phyloP scores from a whole-genome alignment of 2,329 filamentous ascomycete species.

The Cryphonectria naterciae region DNA sequence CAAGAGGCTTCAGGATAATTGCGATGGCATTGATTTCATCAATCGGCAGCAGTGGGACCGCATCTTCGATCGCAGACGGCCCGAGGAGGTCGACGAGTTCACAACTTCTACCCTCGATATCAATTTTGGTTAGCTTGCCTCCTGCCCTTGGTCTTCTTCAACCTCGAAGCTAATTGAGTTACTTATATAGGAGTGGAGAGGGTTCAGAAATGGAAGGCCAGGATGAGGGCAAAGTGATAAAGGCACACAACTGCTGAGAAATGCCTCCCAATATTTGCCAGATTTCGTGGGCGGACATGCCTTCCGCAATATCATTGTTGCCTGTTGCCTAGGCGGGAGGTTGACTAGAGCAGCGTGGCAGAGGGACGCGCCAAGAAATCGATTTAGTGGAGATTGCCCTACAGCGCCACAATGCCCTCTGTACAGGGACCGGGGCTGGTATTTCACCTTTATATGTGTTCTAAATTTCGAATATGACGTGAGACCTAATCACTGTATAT shows the following conservation, averaged over 20 bases:
- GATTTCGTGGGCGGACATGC: neutral
- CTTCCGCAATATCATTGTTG: neutral
- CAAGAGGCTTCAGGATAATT: neutral
- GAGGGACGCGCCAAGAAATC: neutral
- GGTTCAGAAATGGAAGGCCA: neutral
- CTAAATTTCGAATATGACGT: neutral
- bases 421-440: neutral
- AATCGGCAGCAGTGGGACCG: slow-evolving; percentile 16
- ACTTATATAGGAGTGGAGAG: neutral
- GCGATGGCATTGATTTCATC: slow-evolving; percentile 24
- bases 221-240: neutral
- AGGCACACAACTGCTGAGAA: neutral
- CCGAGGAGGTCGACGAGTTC: slow-evolving; percentile 30
- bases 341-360: neutral
- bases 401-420: neutral
- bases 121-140: slow-evolving; percentile 14
- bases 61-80: slow-evolving; percentile 23
- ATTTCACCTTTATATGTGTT: neutral
- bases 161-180: neutral
- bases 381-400: neutral
- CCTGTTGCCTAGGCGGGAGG: neutral
- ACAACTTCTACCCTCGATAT: slow-evolving; percentile 22
- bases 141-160: neutral
- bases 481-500: neutral
- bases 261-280: neutral